Evolutionary conservation across 1,284 basidiomycete species (phyloP), one percentile per base, ranked within the genome.

Genomic region (Flammula alnicola): DNA sequence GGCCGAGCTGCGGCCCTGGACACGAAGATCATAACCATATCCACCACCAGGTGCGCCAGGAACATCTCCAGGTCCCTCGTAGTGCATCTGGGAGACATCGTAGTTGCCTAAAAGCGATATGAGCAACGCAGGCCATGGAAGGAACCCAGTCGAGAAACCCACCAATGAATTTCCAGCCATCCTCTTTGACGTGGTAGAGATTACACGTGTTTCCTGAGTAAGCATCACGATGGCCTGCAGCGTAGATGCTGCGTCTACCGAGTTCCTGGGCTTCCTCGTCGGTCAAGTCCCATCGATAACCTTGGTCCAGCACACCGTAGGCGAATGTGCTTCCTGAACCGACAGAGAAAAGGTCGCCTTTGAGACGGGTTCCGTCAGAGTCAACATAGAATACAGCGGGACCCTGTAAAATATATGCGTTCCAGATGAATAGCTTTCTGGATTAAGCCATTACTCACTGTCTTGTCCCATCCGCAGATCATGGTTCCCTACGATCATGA

Each of bases 381-480:
- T 99, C 97, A 49, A 99, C 97, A 69, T 99, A 99, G 76, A 95
- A 99, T 29, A 99, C 79, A 10, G 93, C 86, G n/a, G 96, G 96
- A 0, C 97, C 96, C 83, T 91, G 62, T 19, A 35, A 52, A 33
- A 26, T 10, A 27, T 17, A 26, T 42, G 19, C 20, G 38, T 17
- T 42, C 12, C 17, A 30, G 22, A 33, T 14, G 10, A 6, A 32
- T 26, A 8, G 17, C 14, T 12, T 25, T 10, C 40, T 11, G 5
- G 12, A 16, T 23, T 10, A 31, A 11, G 16, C n/a, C 20, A 25
- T 10, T 23, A 72, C 86, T 60, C 57, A 91, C 91, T 8, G 96
- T 98, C 80, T 98, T 99, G 75, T 99, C 97, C 95, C 96, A 99
- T 22, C 97, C 97, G 63, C 95, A 98, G 58, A 99, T 97, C 97